Evolutionary conservation across 2,329 filamentous ascomycete genomes (phyloP), one percentile per base, ranked within the genome.

Genomic region (Alternaria panax): DNA sequence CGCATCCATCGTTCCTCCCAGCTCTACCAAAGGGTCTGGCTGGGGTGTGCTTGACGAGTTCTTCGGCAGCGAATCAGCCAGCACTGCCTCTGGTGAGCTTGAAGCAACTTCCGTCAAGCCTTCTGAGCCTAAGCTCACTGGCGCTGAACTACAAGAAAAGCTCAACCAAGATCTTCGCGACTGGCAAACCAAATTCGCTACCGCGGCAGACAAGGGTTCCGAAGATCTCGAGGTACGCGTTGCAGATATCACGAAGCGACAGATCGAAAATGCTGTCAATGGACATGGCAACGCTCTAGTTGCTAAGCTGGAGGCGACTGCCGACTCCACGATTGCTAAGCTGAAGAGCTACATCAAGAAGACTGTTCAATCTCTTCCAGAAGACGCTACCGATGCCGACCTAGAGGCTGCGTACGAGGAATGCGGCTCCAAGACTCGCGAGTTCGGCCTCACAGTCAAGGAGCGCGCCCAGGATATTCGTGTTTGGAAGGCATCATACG

Each of bases 141-240:
- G 66, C 11, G 72, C 64, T 28, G 82, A 85, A 43, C 77, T 81
- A 16, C 84, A 86, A 25, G 85, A 85, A 54, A 85, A 83, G 63
- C 91, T 98, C 41, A 84, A 88, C 2, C 86, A 90, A 43, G 95
- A 99, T 75, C 85, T 99, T 14, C 85, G 87, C 66, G 85, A 85
- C 56, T 99, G 95, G 94, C 91, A 97, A 78, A 87, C 87, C 62
- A 96, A 96, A 72, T 97, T 97, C 75, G 86, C 91, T 27, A 87
- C 89, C 60, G 93, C 93, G 9, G 92, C 92, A 7, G 91, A 96
- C 60, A 93, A 96, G 74, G 93, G 93, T 6, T 82, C 86, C n/a
- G 87, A 89, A 62, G 87, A 91, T 69, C 81, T 92, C 6, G 83
- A 87, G 62, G 82, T 85, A 28, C 84, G 87, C 20, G 84, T 91